These are phyloP conservation scores for Salvia rosmarinus DNA, from an alignment of 257 asterid genomes.

Conservation along the genomic window DNA sequence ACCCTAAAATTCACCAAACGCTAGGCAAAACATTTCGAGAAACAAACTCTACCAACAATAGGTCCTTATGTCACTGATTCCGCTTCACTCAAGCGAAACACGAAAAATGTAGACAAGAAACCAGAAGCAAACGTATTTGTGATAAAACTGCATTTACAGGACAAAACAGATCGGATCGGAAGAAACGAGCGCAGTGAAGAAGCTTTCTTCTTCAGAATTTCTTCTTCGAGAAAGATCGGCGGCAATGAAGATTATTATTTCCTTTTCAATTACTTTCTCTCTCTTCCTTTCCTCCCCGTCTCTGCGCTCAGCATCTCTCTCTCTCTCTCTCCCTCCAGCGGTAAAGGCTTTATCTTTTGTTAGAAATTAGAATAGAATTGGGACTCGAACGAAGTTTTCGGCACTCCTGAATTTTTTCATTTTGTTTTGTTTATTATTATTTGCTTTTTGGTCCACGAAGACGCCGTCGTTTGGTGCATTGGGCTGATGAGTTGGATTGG, in stretches of 20 bases:
- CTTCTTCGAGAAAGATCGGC: slow-evolving; percentile 55
- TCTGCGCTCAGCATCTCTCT: no score
- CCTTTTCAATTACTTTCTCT: slow-evolving; percentile 4
- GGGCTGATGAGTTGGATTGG: neutral
- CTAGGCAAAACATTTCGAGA: neutral
- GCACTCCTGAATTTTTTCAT: neutral
- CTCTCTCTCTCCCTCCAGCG: slow-evolving; percentile 33
- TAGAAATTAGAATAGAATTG: neutral
- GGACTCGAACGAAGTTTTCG: slow-evolving; percentile 28
- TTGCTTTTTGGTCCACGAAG: neutral
- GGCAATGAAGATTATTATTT: slow-evolving; percentile 43
- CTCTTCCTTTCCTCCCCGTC: slow-evolving; percentile 28
- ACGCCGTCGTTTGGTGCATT: slow-evolving; percentile 22
- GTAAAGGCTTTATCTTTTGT: slow-evolving; percentile 37
- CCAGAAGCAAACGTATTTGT: slow-evolving; percentile 10
- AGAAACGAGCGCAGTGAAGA: slow-evolving; percentile 21
- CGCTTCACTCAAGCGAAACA: neutral
- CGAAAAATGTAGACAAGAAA: neutral
- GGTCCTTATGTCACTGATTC: slow-evolving; percentile 13
- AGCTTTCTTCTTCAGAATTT: slow-evolving; percentile 21
- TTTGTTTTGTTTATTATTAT: neutral
- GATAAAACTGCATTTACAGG: neutral
- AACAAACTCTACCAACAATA: slow-evolving; percentile 1
- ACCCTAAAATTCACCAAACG: slow-evolving; percentile 37
- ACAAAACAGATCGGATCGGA: slow-evolving; percentile 63